A percentile compares a stretch with the other conserved stretches of the same genome.
Evolutionary conservation across 208 protist genomes (phyloP).

Genomic region (Crithidia expoeki): DNA sequence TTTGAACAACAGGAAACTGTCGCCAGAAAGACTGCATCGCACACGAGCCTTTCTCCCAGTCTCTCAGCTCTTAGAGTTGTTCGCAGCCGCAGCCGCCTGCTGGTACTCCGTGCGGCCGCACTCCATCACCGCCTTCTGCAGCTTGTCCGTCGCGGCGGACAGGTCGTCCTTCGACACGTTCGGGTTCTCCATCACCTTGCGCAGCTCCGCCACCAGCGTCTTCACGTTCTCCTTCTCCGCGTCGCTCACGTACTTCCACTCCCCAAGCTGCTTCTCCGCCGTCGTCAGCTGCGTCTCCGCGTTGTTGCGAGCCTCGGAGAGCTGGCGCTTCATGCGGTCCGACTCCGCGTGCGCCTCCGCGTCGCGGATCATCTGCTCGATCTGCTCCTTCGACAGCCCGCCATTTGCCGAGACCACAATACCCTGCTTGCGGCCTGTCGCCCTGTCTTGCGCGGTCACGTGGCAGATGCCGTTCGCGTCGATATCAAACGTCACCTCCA

Average conservation of each 20-base stretch:
- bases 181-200: slow-evolving; percentile 72
- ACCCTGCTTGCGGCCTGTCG: slow-evolving; percentile 93
- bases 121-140: slow-evolving; percentile 89
- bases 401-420: slow-evolving; percentile 95
- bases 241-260: slow-evolving; percentile 88
- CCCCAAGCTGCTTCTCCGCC: slow-evolving; percentile 76
- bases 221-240: slow-evolving; percentile 74
- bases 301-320: slow-evolving; percentile 86
- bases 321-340: slow-evolving; percentile 76
- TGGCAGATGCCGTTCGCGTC: slow-evolving; percentile 99
- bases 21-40: neutral
- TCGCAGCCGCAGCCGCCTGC: slow-evolving; percentile 68
- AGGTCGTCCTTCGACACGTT: slow-evolving; percentile 77
- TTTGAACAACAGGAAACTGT: too few relatives aligned
- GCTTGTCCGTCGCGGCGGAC: slow-evolving; percentile 52
- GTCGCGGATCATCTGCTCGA: slow-evolving; percentile 90
- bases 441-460: slow-evolving; percentile 97
- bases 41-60: neutral
- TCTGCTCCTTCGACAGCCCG: slow-evolving; percentile 80
- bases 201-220: slow-evolving; percentile 52
- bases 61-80: slow-evolving; percentile 28
- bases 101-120: slow-evolving; percentile 79
- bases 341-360: slow-evolving; percentile 78
- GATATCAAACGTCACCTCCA: slow-evolving; percentile 99
- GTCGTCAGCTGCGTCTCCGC: slow-evolving; percentile 71